Evolutionary conservation across 257 asterid species (phyloP), one percentile per base, ranked within the genome.

Genomic region (Ehretia macrophylla): DNA sequence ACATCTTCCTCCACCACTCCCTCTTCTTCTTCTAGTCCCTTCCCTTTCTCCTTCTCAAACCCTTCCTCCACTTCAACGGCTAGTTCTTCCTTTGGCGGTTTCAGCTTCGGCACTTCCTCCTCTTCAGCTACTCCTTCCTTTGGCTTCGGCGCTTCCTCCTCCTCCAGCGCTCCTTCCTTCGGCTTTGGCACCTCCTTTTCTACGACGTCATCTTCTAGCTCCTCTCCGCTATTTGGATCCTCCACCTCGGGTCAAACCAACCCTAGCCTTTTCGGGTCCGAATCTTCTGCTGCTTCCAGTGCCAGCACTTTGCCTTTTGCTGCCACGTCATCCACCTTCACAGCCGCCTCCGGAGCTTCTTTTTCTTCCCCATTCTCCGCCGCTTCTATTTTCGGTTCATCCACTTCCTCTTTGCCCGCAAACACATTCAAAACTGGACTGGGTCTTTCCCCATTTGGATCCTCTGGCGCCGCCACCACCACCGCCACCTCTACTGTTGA

Each of bases 51-150:
- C 18, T 55, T 67, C 64, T 60, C 79, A 10, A 80, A 73, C 69
- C 77, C 84, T 65, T 67, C 71, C 68, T 46, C 82, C 55, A 21
- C 81, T 56, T 58, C 86, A 14, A 54, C 82, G 27, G 51, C 44
- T 11, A 38, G 44, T 38, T 38, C 44, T 38, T 38, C 44, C 6
- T 38, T 38, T 5, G 44, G 44, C 6, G 11, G 11, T 11, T 38
- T 38, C 11, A 11, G 44, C 44, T 38, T 38, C 11, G 44, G 44
- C 44, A 38, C 44, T 38, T 38, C 77, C 18, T 16, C 67, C 9
- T 48, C 62, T 49, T 59, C 66, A 4, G 19, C 64, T 37, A 14
- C 68, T 14, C 63, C 79, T 40, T 66, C 83, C 4, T 73, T 72
- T 5, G 88, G 83, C 47, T 81, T 73, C 55, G 78, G 77, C 20